Conservation (phyloP, 2,329 filamentous ascomycete genomes). For the Pyrenophora teres region DNA sequence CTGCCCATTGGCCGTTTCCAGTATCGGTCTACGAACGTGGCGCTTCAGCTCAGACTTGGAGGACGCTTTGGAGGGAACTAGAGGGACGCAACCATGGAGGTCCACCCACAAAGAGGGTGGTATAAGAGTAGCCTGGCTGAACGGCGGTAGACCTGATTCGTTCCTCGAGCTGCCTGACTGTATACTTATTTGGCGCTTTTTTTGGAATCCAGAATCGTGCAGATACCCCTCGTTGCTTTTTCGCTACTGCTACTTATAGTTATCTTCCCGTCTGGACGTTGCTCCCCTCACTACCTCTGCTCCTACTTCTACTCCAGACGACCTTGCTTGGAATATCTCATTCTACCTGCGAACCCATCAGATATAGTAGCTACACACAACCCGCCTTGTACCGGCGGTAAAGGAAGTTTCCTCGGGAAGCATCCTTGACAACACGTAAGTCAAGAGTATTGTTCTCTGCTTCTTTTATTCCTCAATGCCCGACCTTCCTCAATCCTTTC, state of each 20-base stretch:
- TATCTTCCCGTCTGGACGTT: not conserved
- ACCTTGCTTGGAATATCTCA: too few species aligned
- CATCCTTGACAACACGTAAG: not conserved
- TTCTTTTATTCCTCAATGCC: too few species aligned
- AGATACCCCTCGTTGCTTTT: conserved; percentile 9
- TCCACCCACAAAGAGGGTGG: not conserved
- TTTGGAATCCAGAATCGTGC: not conserved
- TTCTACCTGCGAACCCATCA: too few species aligned
- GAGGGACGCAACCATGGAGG: not conserved
- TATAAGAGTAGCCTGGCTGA: not conserved
- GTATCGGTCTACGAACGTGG: not conserved
- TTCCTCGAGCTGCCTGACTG: not conserved
- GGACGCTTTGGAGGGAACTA: not conserved
- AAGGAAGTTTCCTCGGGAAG: not conserved
- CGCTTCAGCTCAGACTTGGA: conserved; percentile 1
- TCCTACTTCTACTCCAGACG: too few species aligned
- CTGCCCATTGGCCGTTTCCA: not conserved
- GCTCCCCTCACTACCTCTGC: not conserved
- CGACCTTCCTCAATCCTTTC: too few species aligned
- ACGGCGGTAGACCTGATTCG: not conserved
- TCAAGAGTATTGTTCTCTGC: too few species aligned
- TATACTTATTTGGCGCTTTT: not conserved
- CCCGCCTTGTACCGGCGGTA: too few species aligned
- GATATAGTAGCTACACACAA: too few species aligned
- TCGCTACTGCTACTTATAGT: not conserved